phyloP scores from a whole-genome alignment of 1,284 basidiomycete genomes.

The Paramarasmius palmivorus region DNA sequence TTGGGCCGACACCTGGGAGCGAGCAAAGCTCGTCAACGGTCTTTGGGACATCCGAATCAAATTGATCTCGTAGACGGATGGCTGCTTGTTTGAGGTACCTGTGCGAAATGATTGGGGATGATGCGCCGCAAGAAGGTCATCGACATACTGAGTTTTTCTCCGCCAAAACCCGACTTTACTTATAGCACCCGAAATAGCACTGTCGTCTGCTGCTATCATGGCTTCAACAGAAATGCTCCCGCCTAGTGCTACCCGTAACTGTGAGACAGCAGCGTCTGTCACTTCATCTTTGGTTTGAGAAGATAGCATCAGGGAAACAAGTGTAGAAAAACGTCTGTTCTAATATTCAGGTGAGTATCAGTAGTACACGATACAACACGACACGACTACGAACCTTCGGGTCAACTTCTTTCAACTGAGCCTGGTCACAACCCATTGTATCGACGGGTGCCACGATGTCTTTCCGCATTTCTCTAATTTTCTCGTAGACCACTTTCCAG shows the following conservation, averaged over 20 bases:
- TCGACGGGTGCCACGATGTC: conserved; percentile 83
- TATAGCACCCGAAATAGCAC: conserved; percentile 72
- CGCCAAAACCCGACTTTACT: conserved; percentile 94
- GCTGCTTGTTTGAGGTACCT: conserved; percentile 81
- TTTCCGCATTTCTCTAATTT: conserved; percentile 79
- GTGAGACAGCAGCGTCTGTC: conserved; percentile 81
- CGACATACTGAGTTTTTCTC: conserved; percentile 72
- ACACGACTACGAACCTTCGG: conserved; percentile 54
- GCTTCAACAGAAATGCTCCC: conserved; percentile 79
- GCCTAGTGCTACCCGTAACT: conserved; percentile 73
- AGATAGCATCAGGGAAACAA: conserved; percentile 93
- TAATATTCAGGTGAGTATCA: conserved; percentile 7
- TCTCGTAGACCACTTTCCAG: conserved; percentile 77
- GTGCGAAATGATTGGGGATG: neutral
- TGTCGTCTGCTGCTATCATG: conserved; percentile 65
- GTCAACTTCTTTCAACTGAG: conserved; percentile 60
- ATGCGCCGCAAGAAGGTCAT: neutral
- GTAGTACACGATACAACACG: neutral
- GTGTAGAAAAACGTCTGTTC: conserved; percentile 81
- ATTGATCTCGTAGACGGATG: conserved; percentile 64
- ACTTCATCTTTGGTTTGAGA: conserved; percentile 95
- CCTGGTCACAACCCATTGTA: conserved; percentile 85
- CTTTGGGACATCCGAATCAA: conserved; percentile 81
- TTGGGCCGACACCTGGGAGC: conserved; percentile 87
- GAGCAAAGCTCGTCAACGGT: conserved; percentile 85